These are phyloP conservation scores for Zizania latifolia DNA, from an alignment of 176 grass and related monocot species.

Conservation along the genomic window DNA sequence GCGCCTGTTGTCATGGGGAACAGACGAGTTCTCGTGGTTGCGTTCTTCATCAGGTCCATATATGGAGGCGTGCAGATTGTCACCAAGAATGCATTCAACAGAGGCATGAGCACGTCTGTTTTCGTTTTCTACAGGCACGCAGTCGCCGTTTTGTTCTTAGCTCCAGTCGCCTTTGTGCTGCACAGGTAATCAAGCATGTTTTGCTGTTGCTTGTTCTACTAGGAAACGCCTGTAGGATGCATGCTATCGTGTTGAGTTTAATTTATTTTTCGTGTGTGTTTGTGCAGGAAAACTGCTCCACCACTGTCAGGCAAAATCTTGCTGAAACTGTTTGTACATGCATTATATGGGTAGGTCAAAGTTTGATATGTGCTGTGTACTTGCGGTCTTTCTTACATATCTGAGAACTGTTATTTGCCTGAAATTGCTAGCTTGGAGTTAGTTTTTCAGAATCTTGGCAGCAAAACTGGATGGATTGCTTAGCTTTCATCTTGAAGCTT, in stretches of 20 bases:
- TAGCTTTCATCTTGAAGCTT: neutral
- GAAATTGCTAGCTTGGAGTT: neutral
- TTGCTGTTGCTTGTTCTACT: too few relatives aligned
- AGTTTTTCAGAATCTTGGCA: neutral
- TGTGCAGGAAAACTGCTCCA: slow-evolving; percentile 39
- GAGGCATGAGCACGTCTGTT: slow-evolving; percentile 35
- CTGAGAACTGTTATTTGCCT: neutral
- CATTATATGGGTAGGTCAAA: slow-evolving; percentile 35
- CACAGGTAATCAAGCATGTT: too few relatives aligned
- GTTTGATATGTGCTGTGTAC: neutral
- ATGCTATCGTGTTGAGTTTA: too few relatives aligned
- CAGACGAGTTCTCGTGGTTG: slow-evolving; percentile 3
- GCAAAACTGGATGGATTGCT: neutral
- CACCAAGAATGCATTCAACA: slow-evolving; percentile 24
- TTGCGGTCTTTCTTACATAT: neutral
- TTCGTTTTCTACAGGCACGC: slow-evolving; percentile 58
- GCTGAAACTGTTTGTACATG: slow-evolving; percentile 36
- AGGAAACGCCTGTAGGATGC: too few relatives aligned
- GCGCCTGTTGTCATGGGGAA: slow-evolving; percentile 42
- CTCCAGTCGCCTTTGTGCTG: slow-evolving; percentile 38
- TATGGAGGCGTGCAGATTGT: slow-evolving; percentile 45
- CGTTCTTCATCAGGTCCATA: slow-evolving; percentile 33
- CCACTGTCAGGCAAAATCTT: slow-evolving; percentile 9
- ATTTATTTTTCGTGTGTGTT: neutral
- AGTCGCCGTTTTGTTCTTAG: slow-evolving; percentile 26